Evolutionary conservation across 2,329 filamentous ascomycete genomes (phyloP).

Genomic region (Stagonosporopsis cucurbitacearum): DNA sequence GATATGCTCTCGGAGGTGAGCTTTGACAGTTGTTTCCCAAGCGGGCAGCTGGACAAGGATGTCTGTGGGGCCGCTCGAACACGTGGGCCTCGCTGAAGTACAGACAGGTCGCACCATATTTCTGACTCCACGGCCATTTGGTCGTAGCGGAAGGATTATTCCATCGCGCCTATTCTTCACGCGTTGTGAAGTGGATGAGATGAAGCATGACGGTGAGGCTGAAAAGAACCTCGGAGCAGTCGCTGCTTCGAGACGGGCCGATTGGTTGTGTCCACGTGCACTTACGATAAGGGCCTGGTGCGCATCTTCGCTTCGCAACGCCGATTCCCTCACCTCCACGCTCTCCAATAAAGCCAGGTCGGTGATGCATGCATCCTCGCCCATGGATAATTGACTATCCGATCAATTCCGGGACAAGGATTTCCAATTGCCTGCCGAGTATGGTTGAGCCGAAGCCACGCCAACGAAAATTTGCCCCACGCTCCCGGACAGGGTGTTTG

Average conservation of each 20-base stretch:
- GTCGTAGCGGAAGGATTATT: neutral
- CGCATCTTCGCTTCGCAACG: constrained; percentile 13
- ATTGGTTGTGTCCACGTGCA: constrained; percentile 16
- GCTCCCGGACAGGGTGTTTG: constrained; percentile 46
- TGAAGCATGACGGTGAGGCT: constrained; percentile 1
- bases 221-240: constrained; percentile 8
- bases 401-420: constrained; percentile 11
- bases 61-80: constrained; percentile 16
- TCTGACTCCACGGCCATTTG: neutral
- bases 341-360: constrained; percentile 7
- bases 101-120: constrained; percentile 18
- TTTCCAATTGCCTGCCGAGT: constrained; percentile 23
- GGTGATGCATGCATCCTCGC: constrained; percentile 8
- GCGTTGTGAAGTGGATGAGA: neutral
- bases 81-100: constrained; percentile 22
- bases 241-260: constrained; percentile 7
- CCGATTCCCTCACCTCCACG: constrained; percentile 13
- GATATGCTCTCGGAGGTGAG: constrained; percentile 30
- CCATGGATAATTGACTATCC: constrained; percentile 20
- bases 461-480: constrained; percentile 47
- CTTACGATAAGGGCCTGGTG: constrained; percentile 10
- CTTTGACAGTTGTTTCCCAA: constrained; percentile 30
- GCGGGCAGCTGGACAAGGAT: constrained; percentile 24
- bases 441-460: constrained; percentile 44
- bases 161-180: constrained; percentile 1